Evolutionary conservation across 2,329 filamentous ascomycete species (phyloP), one percentile per base, ranked within the genome.

Genomic region (Diatrype stigma): DNA sequence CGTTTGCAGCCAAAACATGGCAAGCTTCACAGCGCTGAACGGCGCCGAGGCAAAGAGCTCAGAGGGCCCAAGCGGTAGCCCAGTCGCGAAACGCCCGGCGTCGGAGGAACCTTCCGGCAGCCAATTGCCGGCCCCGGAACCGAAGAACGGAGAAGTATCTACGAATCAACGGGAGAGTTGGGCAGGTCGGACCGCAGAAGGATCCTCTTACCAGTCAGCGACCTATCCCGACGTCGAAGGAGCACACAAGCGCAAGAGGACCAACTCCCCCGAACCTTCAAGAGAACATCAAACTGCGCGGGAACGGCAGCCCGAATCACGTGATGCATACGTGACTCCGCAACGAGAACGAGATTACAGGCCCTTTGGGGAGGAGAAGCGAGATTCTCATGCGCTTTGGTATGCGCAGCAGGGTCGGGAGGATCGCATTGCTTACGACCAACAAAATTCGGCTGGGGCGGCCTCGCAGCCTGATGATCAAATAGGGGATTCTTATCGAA

Each of bases 171-270:
- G 63, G 47, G 76, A 77, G 12, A 68, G 69, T 47, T 75, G 76
- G 71, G 63, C 72, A 28, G 64, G 61, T 4, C 65, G 73, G 19
- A 68, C 63, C 44, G 59, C 66, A 38, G 77, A 80, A 3, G 68
- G 74, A 48, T 63, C 71, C 34, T 60, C 70, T 16, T 73, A 73
- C 54, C 70, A 71, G 47, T 62, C 73, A 2, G 58, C 71, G 42
- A 57, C 56, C 35, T 74, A 76, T 59, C 57, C 73, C 6, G 73
- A 78, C 30, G 62, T 65, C n/a, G 79, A 84, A 34, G 64, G 61
- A 16, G 70, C 77, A 17, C 77, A 82, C 60, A 87, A 86, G 69
- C 81, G 84, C 61, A 93, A 90, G 68, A 81, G 88, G 53, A 90
- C 88, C 6, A 72, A 76, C 44, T 89, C 86, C 6, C 67, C 74